Base-by-base conservation (phyloP, 495 filamentous ascomycete genomes). In the Thermothielavioides terrestris region DNA sequence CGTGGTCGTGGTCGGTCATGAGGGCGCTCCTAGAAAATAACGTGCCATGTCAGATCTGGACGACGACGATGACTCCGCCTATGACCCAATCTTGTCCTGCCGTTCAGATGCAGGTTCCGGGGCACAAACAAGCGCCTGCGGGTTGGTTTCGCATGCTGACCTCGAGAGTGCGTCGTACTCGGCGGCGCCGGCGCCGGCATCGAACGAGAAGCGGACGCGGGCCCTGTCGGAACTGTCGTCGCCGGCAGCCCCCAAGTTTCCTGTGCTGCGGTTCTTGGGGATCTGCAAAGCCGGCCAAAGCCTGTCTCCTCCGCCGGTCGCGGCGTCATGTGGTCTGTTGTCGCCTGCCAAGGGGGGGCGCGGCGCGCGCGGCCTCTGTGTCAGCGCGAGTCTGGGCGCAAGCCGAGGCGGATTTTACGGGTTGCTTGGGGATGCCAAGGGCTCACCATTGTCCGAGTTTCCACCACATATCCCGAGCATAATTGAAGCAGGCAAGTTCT, bases 241-340 rank as follows among this genome's bases (percentile, higher is more conserved):
- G 27, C 57, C 57, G 34, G 67, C 57, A 50, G 75, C 63, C 21
- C 76, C 66, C 22, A 86, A 74, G 58, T 81, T 83, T 18, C 80
- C 71, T 20, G 79, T 78, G 57, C 80, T 84, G 50, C 72, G 70
- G 68, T 80, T 81, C 67, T 77, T 84, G 54, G 75, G 86, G 45
- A 86, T 69, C 45, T 72, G 69, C 39, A 75, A 40, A 6, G 66
- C 42, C 23, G 69, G 64, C 40, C 61, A 21, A 26, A 73, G 66
- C 45, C 61, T 55, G 49, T 42, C 51, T 22, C 60, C 56, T 42
- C 52, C 58, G 47, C 58, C 61, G 34, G 65, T 59, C 48, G 69
- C 67, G 40, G 55, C 58, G 56, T 63, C 64, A 48, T 66, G 61
- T 56, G 57, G 59, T 63, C 51, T 66, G 44, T 74, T 69, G 52